These are phyloP conservation scores for Colletotrichum caudatum DNA, from an alignment of 2,329 filamentous ascomycete genomes.

Conservation along the genomic window DNA sequence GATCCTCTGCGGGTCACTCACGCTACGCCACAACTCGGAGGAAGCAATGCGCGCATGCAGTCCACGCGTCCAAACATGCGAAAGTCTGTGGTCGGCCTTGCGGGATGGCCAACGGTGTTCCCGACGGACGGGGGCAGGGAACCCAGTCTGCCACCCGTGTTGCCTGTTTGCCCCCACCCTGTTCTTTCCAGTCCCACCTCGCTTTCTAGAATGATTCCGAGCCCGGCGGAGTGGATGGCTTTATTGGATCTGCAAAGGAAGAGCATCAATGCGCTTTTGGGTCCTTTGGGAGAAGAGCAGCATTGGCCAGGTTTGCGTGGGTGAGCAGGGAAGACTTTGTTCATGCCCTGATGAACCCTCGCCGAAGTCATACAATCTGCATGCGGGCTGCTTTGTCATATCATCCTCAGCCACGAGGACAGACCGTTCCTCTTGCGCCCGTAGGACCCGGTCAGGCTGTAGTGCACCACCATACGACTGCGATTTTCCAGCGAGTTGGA, in stretches of 20 bases:
- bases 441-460: not conserved
- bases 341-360: not conserved
- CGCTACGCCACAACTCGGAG: not conserved
- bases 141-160: not conserved
- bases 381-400: not conserved
- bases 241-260: constrained; percentile 2
- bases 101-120: constrained; percentile 21
- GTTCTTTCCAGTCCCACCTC: constrained; percentile 1
- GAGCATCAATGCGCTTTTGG: not conserved
- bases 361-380: not conserved
- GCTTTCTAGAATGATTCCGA: constrained; percentile 29
- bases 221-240: constrained; percentile 10
- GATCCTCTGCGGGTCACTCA: not conserved
- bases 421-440: not conserved
- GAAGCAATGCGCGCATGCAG: not conserved
- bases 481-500: constrained; percentile 4
- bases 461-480: not conserved
- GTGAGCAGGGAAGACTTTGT: not conserved
- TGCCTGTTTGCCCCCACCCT: not conserved
- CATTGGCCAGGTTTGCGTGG: not conserved
- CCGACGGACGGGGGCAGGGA: constrained; percentile 16
- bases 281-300: constrained; percentile 4
- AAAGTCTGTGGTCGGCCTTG: constrained; percentile 9
- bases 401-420: not conserved
- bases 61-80: constrained; percentile 16